Percentiles rank a stretch among this genome's conserved stretches.
These are phyloP conservation scores for Hyphopichia wangnamkhiaoensis DNA, from an alignment of 1,139 yeast genomes.

Conservation along the genomic window DNA sequence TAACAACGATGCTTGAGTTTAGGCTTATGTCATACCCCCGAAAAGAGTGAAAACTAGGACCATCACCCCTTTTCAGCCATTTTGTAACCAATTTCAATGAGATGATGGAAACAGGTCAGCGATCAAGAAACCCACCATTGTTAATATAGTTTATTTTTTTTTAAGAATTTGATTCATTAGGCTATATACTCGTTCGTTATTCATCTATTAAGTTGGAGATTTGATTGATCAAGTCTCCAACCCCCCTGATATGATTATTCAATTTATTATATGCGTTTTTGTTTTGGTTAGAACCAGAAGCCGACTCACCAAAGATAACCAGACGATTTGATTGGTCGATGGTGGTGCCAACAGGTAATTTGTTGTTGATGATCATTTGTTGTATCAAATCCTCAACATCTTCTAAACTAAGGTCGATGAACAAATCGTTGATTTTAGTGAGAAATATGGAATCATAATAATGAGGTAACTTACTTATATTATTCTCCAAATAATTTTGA, in stretches of 20 bases:
- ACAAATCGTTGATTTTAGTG: constrained; percentile 15
- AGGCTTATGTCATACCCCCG: too few species aligned
- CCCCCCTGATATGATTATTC: constrained; percentile 23
- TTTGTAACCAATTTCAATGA: too few species aligned
- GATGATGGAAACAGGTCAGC: too few species aligned
- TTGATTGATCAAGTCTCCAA: constrained; percentile 23
- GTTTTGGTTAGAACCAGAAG: constrained; percentile 12
- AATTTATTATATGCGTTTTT: constrained; percentile 11
- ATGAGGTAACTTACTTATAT: constrained; percentile 28
- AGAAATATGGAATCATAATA: constrained; percentile 30
- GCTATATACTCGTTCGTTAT: too few species aligned
- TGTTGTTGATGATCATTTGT: constrained; percentile 36
- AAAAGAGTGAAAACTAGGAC: too few species aligned
- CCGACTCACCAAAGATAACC: constrained; percentile 18
- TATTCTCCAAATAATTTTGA: constrained; percentile 32
- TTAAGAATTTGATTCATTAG: too few species aligned
- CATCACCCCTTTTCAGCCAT: too few species aligned
- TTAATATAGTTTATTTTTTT: too few species aligned
- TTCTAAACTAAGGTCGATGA: constrained; percentile 10
- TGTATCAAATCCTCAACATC: constrained; percentile 27
- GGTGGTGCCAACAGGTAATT: constrained; percentile 29
- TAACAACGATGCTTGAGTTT: too few species aligned
- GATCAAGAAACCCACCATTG: too few species aligned
- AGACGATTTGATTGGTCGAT: constrained; percentile 35
- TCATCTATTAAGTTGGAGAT: constrained; percentile 10